Base-by-base conservation (phyloP, 1,284 basidiomycete species). In the Microbotryum intermedium region DNA sequence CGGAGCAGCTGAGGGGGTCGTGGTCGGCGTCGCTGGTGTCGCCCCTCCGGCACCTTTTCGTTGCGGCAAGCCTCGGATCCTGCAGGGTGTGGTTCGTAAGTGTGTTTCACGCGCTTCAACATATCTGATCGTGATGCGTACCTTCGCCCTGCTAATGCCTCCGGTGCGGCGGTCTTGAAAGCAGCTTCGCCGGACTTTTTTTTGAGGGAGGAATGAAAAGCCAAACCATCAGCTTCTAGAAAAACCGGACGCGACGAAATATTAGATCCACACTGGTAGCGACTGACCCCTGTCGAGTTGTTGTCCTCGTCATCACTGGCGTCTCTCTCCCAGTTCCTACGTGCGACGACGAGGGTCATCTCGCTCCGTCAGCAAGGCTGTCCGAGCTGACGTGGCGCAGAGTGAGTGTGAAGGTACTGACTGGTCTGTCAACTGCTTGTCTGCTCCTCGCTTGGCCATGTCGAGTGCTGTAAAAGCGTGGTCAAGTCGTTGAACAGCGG, bases 51-150 rank as follows among this genome's bases (percentile, higher is more conserved):
- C 55, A 29, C 60, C 62, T 42, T 65, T 70, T 4, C 70, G 62
- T 43, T 71, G 66, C 9, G 77, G 77, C 58, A 78, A 53, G 3
- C 74, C 75, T 45, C 76, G 72, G 39, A 78, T 75, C 53, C 77
- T 78, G 62, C 6, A 29, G 3, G n/a, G 34, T 2, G 11, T 44
- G 10, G 21, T 26, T 23, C 5, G n/a, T 2, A 10, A 26, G 21
- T 47, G 25, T 49, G 20, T 21, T 42, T n/a, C 3, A 10, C 6
- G 11, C 11, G 6, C 0, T 26, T 26, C 55, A 13, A 28, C 60
- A 58, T 56, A 51, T n/a, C 60, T 50, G 4, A 53, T 58, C 2
- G 34, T 39, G 34, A 4, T 39, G 11, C 34, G 18, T 39, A 39
- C 34, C 34, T 39, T 39, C 34, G 34, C 34, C 34, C 34, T 16